These are phyloP conservation scores for Candida tropicalis DNA, from an alignment of 1,139 yeast genomes.

Conservation along the genomic window DNA sequence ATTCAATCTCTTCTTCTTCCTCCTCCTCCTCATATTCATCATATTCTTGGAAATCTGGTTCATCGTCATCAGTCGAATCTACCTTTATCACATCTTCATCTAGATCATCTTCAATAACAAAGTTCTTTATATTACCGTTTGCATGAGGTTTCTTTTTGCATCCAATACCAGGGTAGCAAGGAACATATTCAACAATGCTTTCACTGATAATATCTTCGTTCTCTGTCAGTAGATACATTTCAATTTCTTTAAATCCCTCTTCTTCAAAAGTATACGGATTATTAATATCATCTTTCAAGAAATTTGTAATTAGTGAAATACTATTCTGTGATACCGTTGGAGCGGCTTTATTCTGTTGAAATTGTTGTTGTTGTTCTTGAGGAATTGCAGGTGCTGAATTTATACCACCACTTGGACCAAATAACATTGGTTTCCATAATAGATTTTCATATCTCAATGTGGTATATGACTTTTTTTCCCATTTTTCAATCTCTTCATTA, in stretches of 20 bases:
- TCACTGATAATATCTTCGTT: constrained; percentile 15
- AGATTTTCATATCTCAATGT: constrained; percentile 53
- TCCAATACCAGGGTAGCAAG: constrained; percentile 36
- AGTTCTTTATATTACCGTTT: not conserved
- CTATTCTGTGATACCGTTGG: constrained; percentile 38
- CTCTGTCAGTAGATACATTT: constrained; percentile 35
- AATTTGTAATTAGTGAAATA: constrained; percentile 56
- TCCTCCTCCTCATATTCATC: constrained; percentile 18
- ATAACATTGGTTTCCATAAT: constrained; percentile 81
- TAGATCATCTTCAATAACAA: constrained; percentile 15
- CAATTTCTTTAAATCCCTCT: constrained; percentile 49
- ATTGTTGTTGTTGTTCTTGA: constrained; percentile 14
- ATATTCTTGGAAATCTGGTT: constrained; percentile 14
- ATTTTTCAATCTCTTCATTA: constrained; percentile 44
- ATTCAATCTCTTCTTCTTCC: constrained; percentile 13
- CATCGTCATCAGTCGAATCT: constrained; percentile 15
- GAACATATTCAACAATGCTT: constrained; percentile 24
- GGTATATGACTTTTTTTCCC: constrained; percentile 61
- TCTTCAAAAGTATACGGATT: constrained; percentile 61
- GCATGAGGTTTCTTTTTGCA: constrained; percentile 8
- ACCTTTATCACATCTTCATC: constrained; percentile 17
- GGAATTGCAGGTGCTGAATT: constrained; percentile 52
- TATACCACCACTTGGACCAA: constrained; percentile 84
- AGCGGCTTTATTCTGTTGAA: not conserved
- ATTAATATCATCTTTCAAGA: constrained; percentile 63